These are phyloP conservation scores for Antitrichia curtipendula DNA, from an alignment of 225 moss, liverwort and hornwort genomes.

Conservation along the genomic window DNA sequence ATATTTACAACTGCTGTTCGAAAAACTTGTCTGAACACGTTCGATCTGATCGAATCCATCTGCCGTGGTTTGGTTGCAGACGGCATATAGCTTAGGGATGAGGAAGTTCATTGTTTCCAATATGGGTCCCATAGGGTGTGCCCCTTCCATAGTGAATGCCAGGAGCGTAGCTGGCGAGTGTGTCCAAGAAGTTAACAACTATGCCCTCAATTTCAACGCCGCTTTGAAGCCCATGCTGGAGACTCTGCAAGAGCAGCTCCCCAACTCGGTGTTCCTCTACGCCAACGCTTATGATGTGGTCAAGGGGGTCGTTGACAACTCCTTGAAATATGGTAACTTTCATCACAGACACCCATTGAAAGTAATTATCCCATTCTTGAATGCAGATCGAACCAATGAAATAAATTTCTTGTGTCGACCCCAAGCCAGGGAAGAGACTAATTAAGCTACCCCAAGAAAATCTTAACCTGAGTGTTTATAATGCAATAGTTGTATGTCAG, in stretches of 20 bases:
- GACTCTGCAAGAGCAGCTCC: constrained; percentile 5
- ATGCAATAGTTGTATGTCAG: neutral
- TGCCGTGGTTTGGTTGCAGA: constrained; percentile 29
- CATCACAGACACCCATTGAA: neutral
- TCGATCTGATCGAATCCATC: neutral
- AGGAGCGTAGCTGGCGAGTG: constrained; percentile 17
- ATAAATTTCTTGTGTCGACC: too few relatives aligned
- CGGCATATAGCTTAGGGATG: constrained; percentile 49
- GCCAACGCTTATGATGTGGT: constrained; percentile 14
- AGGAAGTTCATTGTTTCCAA: constrained; percentile 64
- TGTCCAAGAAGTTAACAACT: neutral
- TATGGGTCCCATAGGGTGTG: constrained; percentile 77
- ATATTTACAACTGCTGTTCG: neutral
- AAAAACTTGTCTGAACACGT: too few relatives aligned
- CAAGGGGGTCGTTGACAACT: constrained; percentile 7
- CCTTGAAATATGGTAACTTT: constrained; percentile 11
- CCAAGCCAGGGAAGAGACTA: neutral
- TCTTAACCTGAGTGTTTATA: neutral
- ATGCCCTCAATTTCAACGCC: constrained; percentile 13
- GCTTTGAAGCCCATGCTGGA: constrained; percentile 28
- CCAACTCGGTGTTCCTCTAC: constrained; percentile 11
- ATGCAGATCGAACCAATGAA: neutral
- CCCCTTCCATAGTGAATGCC: constrained; percentile 17
- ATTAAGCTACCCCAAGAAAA: neutral
- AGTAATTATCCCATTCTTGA: neutral